Evolutionary conservation across 106 monocot genomes (phyloP).

Genomic region (Dioscorea zingiberensis): DNA sequence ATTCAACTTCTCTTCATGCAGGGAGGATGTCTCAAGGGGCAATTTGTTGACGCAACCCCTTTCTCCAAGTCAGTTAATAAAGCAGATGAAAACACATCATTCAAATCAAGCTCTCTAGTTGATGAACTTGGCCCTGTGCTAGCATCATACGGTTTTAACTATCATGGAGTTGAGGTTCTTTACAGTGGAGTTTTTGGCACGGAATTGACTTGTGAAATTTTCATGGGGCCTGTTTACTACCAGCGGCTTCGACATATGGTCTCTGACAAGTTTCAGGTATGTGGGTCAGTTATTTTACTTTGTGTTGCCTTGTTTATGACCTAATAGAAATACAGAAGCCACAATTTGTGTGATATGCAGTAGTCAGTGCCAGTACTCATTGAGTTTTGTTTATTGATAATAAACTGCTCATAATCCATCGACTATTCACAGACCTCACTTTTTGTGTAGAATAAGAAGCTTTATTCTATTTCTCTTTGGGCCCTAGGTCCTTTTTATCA

Average conservation of each 20-base stretch:
- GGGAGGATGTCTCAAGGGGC: conserved; percentile 82
- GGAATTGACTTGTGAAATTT: conserved; percentile 84
- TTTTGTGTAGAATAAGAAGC: no score
- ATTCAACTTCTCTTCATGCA: conserved; percentile 8
- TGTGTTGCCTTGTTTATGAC: no score
- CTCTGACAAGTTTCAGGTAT: conserved; percentile 95
- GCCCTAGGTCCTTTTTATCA: no score
- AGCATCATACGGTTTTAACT: conserved; percentile 80
- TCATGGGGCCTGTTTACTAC: conserved; percentile 98
- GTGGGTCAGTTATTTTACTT: not conserved
- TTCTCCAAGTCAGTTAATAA: conserved; percentile 43
- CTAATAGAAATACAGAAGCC: no score
- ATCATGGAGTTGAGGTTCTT: conserved; percentile 89
- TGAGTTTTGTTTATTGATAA: no score
- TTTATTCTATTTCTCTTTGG: no score
- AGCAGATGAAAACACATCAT: conserved; percentile 20
- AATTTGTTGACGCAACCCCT: conserved; percentile 90
- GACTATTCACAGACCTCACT: no score
- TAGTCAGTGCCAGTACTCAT: no score
- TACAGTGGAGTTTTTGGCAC: conserved; percentile 93
- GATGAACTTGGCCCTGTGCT: conserved; percentile 86
- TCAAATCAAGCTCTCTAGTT: conserved; percentile 33
- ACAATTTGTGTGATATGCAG: no score
- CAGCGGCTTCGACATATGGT: conserved; percentile 99
- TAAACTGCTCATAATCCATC: no score